Conservation (phyloP, 2,329 filamentous ascomycete species). For the Pseudogymnoascus sp. region DNA sequence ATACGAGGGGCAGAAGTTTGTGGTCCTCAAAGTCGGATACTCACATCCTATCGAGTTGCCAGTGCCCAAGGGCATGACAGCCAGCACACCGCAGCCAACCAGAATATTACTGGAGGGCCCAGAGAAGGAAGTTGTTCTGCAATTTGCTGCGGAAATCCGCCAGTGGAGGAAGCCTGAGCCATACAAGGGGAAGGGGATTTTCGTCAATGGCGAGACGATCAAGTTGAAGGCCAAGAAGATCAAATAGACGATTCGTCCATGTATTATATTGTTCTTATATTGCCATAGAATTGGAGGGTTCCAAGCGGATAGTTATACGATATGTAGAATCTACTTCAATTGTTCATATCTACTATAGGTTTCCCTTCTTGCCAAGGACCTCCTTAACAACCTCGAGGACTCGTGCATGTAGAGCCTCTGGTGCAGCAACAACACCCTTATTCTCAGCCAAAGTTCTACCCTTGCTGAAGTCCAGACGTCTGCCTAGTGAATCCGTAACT, state of each 20-base stretch:
- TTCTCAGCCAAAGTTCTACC: conserved; percentile 83
- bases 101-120: conserved; percentile 82
- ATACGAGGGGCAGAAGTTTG: conserved; percentile 78
- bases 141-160: conserved; percentile 82
- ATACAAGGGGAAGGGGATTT: conserved; percentile 99
- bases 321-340: conserved; percentile 2
- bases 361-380: conserved; percentile 49
- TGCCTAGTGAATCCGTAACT: conserved; percentile 83
- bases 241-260: conserved; percentile 48
- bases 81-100: conserved; percentile 83
- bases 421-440: conserved; percentile 88
- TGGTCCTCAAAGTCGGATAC: conserved; percentile 91
- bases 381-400: conserved; percentile 77
- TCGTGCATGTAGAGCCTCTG: conserved; percentile 62
- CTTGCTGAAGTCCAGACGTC: conserved; percentile 74
- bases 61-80: conserved; percentile 74
- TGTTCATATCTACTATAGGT: conserved; percentile 8
- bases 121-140: conserved; percentile 78
- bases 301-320: not conserved
- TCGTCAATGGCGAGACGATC: conserved; percentile 95
- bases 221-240: conserved; percentile 98
- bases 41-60: conserved; percentile 90
- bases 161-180: conserved; percentile 88
- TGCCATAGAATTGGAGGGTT: conserved; percentile 13
- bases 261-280: conserved; percentile 16